A percentile compares a stretch with the other conserved stretches of the same genome.
phyloP scores from a whole-genome alignment of 2,329 filamentous ascomycete species.

The Fusarium sp. region DNA sequence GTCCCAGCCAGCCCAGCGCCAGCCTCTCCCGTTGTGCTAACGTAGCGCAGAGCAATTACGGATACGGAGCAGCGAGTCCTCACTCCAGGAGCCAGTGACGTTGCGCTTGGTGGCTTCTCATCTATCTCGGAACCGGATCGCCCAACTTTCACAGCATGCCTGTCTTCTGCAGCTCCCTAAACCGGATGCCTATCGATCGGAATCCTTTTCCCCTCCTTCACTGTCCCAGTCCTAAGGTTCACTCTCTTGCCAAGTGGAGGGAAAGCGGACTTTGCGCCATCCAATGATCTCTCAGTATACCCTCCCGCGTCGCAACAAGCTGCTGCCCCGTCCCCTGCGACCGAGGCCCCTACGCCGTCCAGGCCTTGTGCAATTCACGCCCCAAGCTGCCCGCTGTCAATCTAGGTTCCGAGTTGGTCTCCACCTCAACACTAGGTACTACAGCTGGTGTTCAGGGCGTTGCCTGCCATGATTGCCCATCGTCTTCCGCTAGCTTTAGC shows the following conservation, averaged over 20 bases:
- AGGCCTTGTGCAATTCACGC: conserved; percentile 29
- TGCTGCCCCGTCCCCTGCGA: conserved; percentile 35
- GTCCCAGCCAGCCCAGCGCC: conserved; percentile 4
- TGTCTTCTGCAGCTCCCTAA: neutral
- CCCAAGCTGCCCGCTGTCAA: conserved; percentile 33
- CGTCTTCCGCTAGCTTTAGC: conserved; percentile 16
- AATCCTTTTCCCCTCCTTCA: neutral
- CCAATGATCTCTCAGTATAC: conserved; percentile 18
- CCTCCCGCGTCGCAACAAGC: conserved; percentile 30
- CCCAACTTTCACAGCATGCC: neutral
- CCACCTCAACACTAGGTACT: conserved; percentile 24
- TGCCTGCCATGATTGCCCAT: conserved; percentile 13
- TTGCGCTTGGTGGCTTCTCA: conserved; percentile 4
- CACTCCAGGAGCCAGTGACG: conserved; percentile 1
- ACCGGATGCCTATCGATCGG: conserved; percentile 18
- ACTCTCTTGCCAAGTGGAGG: conserved; percentile 13
- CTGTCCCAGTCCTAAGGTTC: conserved; percentile 33
- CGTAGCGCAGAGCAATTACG: neutral
- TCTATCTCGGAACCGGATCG: neutral
- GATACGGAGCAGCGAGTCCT: neutral
- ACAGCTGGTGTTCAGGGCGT: conserved; percentile 30
- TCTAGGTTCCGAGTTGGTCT: conserved; percentile 3
- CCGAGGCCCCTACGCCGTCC: conserved; percentile 16
- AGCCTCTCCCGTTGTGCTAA: conserved; percentile 37
- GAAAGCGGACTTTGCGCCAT: conserved; percentile 16